Evolutionary conservation across 257 asterid genomes (phyloP).

Genomic region (Ilex asprella): DNA sequence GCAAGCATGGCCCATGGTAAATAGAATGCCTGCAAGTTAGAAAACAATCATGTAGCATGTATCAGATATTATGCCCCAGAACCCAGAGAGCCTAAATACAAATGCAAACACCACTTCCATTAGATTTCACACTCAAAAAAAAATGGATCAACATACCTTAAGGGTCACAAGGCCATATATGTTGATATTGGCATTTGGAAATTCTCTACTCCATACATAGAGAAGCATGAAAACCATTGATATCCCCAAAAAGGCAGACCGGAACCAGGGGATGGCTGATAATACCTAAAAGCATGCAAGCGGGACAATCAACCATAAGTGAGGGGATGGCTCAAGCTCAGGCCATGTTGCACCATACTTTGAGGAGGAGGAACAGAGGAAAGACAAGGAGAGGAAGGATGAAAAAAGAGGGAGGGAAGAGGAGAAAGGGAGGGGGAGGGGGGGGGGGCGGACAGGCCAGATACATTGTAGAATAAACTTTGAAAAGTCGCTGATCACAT

Average conservation of each 20-base stretch:
- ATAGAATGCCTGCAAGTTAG: slow-evolving; percentile 73
- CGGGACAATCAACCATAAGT: slow-evolving; percentile 1
- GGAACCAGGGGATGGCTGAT: slow-evolving; percentile 61
- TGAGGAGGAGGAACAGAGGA: no score
- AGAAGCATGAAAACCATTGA: slow-evolving; percentile 97
- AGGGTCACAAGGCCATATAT: slow-evolving; percentile 79
- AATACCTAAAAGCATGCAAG: slow-evolving; percentile 49
- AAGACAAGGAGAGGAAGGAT: no score
- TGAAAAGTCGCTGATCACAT: no score
- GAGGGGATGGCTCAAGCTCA: no score
- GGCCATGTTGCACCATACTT: no score
- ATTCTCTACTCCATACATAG: slow-evolving; percentile 95
- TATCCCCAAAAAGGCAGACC: slow-evolving; percentile 63
- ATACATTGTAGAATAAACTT: no score
- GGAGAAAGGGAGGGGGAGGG: no score
- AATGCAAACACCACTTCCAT: not conserved
- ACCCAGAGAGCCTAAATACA: not conserved
- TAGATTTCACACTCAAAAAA: not conserved
- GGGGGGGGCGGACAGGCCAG: no score
- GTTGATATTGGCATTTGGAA: slow-evolving; percentile 74
- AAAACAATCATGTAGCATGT: not conserved
- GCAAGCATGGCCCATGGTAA: slow-evolving; percentile 98
- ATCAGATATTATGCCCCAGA: not conserved
- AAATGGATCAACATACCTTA: slow-evolving; percentile 47
- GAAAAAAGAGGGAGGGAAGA: no score